Evolutionary conservation across 1,284 basidiomycete species (phyloP).

Genomic region (Irpex lacteus): DNA sequence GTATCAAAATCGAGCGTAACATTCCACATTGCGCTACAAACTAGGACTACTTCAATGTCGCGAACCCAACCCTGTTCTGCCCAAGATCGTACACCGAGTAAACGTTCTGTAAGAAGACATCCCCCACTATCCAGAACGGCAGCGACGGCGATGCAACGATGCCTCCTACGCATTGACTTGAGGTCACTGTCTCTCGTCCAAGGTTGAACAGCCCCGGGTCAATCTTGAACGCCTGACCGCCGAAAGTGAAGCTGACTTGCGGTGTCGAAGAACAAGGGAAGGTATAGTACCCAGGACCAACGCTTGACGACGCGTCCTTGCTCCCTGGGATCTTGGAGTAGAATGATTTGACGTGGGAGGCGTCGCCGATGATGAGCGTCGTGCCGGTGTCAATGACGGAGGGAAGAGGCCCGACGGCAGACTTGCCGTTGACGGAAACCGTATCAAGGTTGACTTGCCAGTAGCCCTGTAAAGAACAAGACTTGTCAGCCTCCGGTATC

Average conservation of each 20-base stretch:
- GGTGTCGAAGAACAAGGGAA: constrained; percentile 39
- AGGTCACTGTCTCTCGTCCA: constrained; percentile 15
- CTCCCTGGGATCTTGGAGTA: constrained; percentile 43
- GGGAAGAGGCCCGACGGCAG: constrained; percentile 21
- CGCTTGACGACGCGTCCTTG: constrained; percentile 27
- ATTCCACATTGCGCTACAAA: background rate
- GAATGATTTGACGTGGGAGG: constrained; percentile 38
- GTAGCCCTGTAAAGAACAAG: constrained; percentile 30
- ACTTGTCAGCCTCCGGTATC: background rate
- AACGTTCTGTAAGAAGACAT: constrained; percentile 24
- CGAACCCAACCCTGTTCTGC: constrained; percentile 17
- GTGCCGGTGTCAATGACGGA: constrained; percentile 47
- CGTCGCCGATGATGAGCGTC: constrained; percentile 48
- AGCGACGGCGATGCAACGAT: constrained; percentile 13
- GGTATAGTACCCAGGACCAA: constrained; percentile 36
- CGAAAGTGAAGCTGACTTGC: constrained; percentile 39
- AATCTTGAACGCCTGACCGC: constrained; percentile 38
- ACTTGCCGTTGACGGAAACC: constrained; percentile 28
- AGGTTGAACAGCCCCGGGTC: constrained; percentile 28
- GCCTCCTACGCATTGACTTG: constrained; percentile 20
- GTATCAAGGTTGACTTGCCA: constrained; percentile 40
- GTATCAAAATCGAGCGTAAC: no score
- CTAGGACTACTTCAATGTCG: constrained; percentile 8
- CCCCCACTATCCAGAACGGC: constrained; percentile 29
- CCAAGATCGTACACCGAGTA: constrained; percentile 20